phyloP scores from a whole-genome alignment of 768 basidiomycete genomes.

The Tricholoma bakamatsutake region DNA sequence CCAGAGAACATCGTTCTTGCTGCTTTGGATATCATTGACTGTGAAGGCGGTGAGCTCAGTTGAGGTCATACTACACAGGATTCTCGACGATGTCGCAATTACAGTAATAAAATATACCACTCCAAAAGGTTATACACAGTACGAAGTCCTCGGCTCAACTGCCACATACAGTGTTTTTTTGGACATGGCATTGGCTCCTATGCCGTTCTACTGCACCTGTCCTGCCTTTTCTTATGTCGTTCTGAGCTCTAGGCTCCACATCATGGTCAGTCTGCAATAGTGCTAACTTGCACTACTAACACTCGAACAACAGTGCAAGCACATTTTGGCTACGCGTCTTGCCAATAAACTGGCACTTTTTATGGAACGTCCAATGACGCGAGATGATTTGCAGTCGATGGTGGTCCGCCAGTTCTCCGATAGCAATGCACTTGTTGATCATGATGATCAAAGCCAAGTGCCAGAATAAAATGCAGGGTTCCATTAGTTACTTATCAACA shows the following conservation, averaged over 20 bases:
- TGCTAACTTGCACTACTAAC: slow-evolving; percentile 6
- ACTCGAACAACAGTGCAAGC: slow-evolving; percentile 59
- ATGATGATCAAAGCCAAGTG: background rate
- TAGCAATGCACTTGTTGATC: background rate
- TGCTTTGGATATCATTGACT: slow-evolving; percentile 74
- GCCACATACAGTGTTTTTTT: slow-evolving; percentile 56
- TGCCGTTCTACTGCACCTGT: slow-evolving; percentile 65
- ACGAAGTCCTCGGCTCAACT: slow-evolving; percentile 63
- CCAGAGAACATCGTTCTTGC: slow-evolving; percentile 60
- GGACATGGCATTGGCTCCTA: slow-evolving; percentile 29
- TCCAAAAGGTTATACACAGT: slow-evolving; percentile 53
- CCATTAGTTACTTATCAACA: background rate
- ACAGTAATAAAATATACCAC: slow-evolving; percentile 58
- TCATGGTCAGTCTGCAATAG: slow-evolving; percentile 44
- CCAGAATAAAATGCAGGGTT: background rate
- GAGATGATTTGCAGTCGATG: slow-evolving; percentile 44
- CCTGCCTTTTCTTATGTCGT: slow-evolving; percentile 67
- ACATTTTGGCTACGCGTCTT: slow-evolving; percentile 61
- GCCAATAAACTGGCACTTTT: slow-evolving; percentile 49
- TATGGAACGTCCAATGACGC: slow-evolving; percentile 39
- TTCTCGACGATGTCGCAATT: background rate
- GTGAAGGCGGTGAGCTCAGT: slow-evolving; percentile 47
- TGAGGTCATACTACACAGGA: background rate
- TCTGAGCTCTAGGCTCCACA: slow-evolving; percentile 50
- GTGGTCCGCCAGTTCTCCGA: slow-evolving; percentile 30